Conservation (phyloP, 805 yeast genomes). For the Starmerella kuoi region DNA sequence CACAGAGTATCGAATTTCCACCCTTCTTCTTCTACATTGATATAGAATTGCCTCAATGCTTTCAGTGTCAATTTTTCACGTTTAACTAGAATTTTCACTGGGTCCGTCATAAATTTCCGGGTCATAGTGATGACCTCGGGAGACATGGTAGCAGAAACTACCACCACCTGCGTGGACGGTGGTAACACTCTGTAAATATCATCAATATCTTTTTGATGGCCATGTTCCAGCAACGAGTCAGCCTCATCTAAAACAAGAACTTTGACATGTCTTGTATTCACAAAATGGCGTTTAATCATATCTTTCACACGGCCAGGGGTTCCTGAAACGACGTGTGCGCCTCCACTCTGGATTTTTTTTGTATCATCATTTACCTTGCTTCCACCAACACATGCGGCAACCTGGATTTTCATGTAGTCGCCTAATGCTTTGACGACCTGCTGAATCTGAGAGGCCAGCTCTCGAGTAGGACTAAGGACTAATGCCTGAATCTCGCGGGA, state of each 20-base stretch:
- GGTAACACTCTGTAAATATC: slow-evolving; percentile 81
- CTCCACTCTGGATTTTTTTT: slow-evolving; percentile 51
- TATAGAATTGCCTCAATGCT: slow-evolving; percentile 86
- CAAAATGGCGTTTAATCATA: slow-evolving; percentile 71
- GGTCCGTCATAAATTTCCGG: slow-evolving; percentile 81
- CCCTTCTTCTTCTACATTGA: slow-evolving; percentile 82
- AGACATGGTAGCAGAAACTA: slow-evolving; percentile 90
- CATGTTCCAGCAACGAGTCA: slow-evolving; percentile 83
- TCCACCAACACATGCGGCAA: slow-evolving; percentile 93
- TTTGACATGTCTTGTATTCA: slow-evolving; percentile 64
- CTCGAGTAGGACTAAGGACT: slow-evolving; percentile 90
- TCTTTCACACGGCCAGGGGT: slow-evolving; percentile 95
- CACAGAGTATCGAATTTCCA: slow-evolving; percentile 91
- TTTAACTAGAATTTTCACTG: slow-evolving; percentile 87
- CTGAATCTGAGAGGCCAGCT: slow-evolving; percentile 85
- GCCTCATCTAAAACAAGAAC: slow-evolving; percentile 93
- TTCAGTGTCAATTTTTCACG: slow-evolving; percentile 87
- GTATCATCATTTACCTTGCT: slow-evolving; percentile 71
- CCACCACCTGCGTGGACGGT: slow-evolving; percentile 77
- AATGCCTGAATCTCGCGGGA: slow-evolving; percentile 75
- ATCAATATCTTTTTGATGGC: slow-evolving; percentile 91
- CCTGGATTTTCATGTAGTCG: slow-evolving; percentile 69
- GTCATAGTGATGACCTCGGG: slow-evolving; percentile 85
- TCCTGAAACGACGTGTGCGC: slow-evolving; percentile 88
- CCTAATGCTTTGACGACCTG: slow-evolving; percentile 79